A percentile compares a stretch with the other conserved stretches of the same genome.
Evolutionary conservation across 441 rosid species (phyloP).

Genomic region (Erodium moschatum): DNA sequence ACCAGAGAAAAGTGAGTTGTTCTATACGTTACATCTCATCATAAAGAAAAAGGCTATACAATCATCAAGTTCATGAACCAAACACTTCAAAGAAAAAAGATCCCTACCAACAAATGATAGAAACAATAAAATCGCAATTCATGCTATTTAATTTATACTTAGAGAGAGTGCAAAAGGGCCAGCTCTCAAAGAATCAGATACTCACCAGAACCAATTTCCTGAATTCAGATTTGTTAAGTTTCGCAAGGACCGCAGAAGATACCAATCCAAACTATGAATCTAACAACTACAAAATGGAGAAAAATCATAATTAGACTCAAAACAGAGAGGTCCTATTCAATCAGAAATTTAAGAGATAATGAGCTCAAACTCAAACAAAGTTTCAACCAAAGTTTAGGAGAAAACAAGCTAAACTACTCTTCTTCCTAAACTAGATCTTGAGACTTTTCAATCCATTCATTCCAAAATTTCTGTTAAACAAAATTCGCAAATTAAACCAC

Average conservation of each 20-base stretch:
- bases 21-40: slow-evolving; percentile 29
- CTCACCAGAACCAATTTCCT: slow-evolving; percentile 1
- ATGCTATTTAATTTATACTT: not conserved
- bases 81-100: not conserved
- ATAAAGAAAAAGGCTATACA: not conserved
- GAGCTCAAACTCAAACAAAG: not conserved
- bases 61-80: slow-evolving; percentile 7
- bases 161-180: not conserved
- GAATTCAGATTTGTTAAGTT: not conserved
- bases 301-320: not conserved
- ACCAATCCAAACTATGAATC: not conserved
- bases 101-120: not conserved
- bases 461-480: not conserved
- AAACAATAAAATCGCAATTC: not conserved
- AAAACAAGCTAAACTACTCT: not conserved
- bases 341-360: not conserved
- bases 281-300: not conserved
- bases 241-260: not conserved
- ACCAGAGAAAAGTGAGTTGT: slow-evolving; percentile 33
- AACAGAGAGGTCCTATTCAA: slow-evolving; percentile 4
- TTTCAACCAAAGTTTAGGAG: not conserved
- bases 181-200: slow-evolving; percentile 3
- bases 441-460: not conserved
- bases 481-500: not conserved
- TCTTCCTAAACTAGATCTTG: not conserved